These are phyloP conservation scores for Sungouiozyma ichnusensis DNA, from an alignment of 805 yeast species.

Conservation along the genomic window DNA sequence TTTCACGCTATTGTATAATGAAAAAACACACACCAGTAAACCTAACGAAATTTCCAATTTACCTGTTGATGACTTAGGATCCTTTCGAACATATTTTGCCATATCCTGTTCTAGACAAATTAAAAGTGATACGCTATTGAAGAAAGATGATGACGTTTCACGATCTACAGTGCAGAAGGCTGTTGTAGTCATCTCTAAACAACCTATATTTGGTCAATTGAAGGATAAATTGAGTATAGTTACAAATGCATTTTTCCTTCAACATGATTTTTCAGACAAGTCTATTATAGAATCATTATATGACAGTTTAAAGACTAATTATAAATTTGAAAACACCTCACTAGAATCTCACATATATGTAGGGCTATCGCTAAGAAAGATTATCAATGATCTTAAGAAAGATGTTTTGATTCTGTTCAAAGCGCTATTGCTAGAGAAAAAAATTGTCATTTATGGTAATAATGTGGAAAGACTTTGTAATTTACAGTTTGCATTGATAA, in stretches of 20 bases:
- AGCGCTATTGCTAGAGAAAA: slow-evolving; percentile 64
- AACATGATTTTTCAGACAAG: slow-evolving; percentile 63
- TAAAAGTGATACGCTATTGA: slow-evolving; percentile 46
- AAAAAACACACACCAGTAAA: slow-evolving; percentile 28
- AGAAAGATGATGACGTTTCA: slow-evolving; percentile 53
- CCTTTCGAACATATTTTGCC: slow-evolving; percentile 74
- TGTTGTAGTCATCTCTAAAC: slow-evolving; percentile 72
- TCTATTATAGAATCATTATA: slow-evolving; percentile 58
- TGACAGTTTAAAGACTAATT: slow-evolving; percentile 41
- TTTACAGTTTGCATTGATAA: slow-evolving; percentile 71
- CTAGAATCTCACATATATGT: slow-evolving; percentile 39
- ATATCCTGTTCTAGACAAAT: slow-evolving; percentile 89
- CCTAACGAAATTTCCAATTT: slow-evolving; percentile 33
- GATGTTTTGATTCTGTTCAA: slow-evolving; percentile 61
- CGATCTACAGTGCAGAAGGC: slow-evolving; percentile 88
- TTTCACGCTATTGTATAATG: slow-evolving; percentile 72
- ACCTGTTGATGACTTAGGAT: slow-evolving; percentile 24
- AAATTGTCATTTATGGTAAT: slow-evolving; percentile 65
- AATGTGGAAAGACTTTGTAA: slow-evolving; percentile 74
- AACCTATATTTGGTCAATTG: slow-evolving; percentile 81
- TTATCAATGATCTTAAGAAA: slow-evolving; percentile 47
- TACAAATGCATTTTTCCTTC: slow-evolving; percentile 77
- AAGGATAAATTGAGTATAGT: slow-evolving; percentile 85
- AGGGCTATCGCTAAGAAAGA: slow-evolving; percentile 61
- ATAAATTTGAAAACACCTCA: slow-evolving; percentile 8